Evolutionary conservation across 495 filamentous ascomycete species (phyloP), one percentile per base, ranked within the genome.

Genomic region (Recurvomyces mirabilis): DNA sequence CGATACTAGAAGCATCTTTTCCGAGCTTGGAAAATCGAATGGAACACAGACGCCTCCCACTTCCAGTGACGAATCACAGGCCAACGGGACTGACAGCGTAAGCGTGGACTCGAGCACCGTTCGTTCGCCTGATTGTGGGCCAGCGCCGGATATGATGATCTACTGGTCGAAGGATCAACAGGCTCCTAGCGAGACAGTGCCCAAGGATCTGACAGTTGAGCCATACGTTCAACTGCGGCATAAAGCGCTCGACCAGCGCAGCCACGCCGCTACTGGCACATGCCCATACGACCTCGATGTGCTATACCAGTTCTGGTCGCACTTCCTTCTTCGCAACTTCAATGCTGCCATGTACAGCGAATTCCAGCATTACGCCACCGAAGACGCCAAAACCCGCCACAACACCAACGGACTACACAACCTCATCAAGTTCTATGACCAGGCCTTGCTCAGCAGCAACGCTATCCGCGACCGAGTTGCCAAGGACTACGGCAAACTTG

Each of bases 271-370:
- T 17, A 43, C 59, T 15, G 71, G 68, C 33, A 70, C 69, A 41
- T 74, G 67, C 50, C 64, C 68, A 56, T 48, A 64, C 49, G 68
- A 82, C 56, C 81, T 83, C 68, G 69, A 74, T 44, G 68, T 75
- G 43, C 70, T 85, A 12, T 87, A 86, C 62, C 68, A 78, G 43
- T 83, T 82, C 64, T 88, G 84, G 84, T 78, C 78, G n/a, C 72
- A 80, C 56, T 82, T 82, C 58, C 72, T 91, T 30, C 68, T 77
- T 45, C 68, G 73, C 49, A 78, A 80, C 58, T 91, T 91, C 72
- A 82, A 91, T 60, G 64, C 67, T 42, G 69, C 67, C 47, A 81
- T 93, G 73, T 93, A 93, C 67, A 63, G 74, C 57, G 82, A 93
- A 61, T 91, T 93, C 65, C 70, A 77, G 49, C 63, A 66, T 51